phyloP scores from a whole-genome alignment of 495 filamentous ascomycete genomes.

The Trichocladium antarcticum region DNA sequence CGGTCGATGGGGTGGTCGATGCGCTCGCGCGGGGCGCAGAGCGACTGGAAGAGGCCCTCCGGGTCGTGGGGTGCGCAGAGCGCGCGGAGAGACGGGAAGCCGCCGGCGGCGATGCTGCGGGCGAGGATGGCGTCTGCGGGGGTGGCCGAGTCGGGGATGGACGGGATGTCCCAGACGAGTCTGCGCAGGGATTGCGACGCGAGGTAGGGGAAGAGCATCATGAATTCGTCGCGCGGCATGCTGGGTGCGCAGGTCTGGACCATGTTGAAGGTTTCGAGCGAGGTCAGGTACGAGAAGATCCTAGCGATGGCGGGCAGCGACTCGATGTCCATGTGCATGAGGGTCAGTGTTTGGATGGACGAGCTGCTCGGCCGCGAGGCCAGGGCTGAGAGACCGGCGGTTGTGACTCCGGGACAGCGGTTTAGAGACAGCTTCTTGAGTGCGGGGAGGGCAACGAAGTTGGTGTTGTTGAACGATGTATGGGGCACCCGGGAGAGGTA shows the following conservation, averaged over 20 bases:
- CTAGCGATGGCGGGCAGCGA: slow-evolving; percentile 62
- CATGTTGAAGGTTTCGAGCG: slow-evolving; percentile 56
- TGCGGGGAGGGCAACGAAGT: slow-evolving; percentile 57
- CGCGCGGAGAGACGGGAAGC: slow-evolving; percentile 58
- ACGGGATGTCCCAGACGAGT: slow-evolving; percentile 74
- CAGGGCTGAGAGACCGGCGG: slow-evolving; percentile 62
- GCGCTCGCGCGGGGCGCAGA: slow-evolving; percentile 48
- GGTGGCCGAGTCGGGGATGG: slow-evolving; percentile 30
- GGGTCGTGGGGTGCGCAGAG: slow-evolving; percentile 66
- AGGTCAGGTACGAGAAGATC: slow-evolving; percentile 54
- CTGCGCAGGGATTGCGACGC: slow-evolving; percentile 54
- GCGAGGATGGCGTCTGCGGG: slow-evolving; percentile 61
- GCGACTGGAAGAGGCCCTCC: slow-evolving; percentile 57
- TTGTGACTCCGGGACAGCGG: slow-evolving; percentile 65
- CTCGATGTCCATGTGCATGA: slow-evolving; percentile 55
- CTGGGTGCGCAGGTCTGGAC: slow-evolving; percentile 54
- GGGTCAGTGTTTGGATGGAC: slow-evolving; percentile 47
- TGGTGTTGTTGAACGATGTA: slow-evolving; percentile 59
- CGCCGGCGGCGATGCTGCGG: slow-evolving; percentile 53
- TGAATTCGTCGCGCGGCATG: slow-evolving; percentile 47
- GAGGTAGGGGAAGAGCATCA: slow-evolving; percentile 57
- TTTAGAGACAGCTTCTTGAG: slow-evolving; percentile 66
- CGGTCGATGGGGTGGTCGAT: slow-evolving; percentile 29
- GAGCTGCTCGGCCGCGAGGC: slow-evolving; percentile 47
- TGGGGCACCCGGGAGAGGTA: slow-evolving; percentile 62